Conservation (phyloP, 495 filamentous ascomycete genomes). For the Evernia prunastri region DNA sequence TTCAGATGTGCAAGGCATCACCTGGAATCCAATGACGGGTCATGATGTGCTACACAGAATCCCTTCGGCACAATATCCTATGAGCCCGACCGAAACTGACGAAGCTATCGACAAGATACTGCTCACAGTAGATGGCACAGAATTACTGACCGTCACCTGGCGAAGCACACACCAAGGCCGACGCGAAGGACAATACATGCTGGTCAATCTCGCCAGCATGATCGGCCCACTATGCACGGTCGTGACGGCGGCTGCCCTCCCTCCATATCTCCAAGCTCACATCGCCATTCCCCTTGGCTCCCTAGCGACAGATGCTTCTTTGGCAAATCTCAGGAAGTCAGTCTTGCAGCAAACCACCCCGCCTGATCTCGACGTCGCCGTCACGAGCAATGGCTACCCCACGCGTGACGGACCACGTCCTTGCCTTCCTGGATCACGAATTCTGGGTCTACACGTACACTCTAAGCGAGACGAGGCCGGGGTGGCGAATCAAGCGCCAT, state of each 20-base stretch:
- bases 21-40: constrained; percentile 6
- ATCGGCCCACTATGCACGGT: neutral
- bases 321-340: neutral
- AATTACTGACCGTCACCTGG: neutral
- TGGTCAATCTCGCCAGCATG: neutral
- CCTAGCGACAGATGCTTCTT: neutral
- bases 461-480: neutral
- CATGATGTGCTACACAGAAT: neutral
- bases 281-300: neutral
- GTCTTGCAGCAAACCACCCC: neutral
- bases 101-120: constrained; percentile 4
- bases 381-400: neutral
- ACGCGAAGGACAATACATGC: neutral
- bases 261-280: neutral
- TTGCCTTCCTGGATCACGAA: constrained; percentile 18
- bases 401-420: neutral
- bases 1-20: constrained; percentile 1
- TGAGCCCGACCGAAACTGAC: constrained; percentile 7
- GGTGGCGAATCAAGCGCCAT: constrained; percentile 11
- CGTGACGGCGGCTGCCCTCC: neutral
- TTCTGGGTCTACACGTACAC: constrained; percentile 17
- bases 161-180: neutral
- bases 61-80: constrained; percentile 1
- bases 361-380: neutral
- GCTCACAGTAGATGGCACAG: constrained; percentile 2